Evolutionary conservation across 2,329 filamentous ascomycete genomes (phyloP), one percentile per base, ranked within the genome.

Genomic region (Hypoxylon sp.): DNA sequence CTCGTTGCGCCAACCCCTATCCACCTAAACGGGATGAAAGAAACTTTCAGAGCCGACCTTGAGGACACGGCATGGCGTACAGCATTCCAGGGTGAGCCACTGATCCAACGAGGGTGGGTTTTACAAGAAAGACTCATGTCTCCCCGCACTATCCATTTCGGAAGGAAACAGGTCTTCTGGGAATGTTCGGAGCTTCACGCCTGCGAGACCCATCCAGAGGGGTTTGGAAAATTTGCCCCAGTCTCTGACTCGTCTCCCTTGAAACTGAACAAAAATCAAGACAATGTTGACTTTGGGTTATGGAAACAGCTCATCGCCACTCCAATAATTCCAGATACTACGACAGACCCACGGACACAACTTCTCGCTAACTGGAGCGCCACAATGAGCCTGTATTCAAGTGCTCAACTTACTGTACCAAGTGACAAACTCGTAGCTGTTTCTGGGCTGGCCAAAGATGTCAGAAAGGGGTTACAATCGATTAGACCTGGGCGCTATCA

Each of bases 161-260:
- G 61, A 21, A 59, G 21, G 2, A 60, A 41, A 29, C 61, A 64
- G 27, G 61, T 64, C 1, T 64, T 50, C 46, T 64, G 61, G 61
- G 61, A 64, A 30, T 64, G 61, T 29, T 19, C 41, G 12, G 55
- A 60, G n/a, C 8, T 21, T 12, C 50, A 64, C 14, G 61, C 61
- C 7, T 64, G 61, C 21, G 61, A 64, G 23, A 64, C 61, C 3
- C 56, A 61, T 23, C 57, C 57, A 1, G 11, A 16, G 23, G 57
- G 57, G 6, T 61, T 61, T 21, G 16, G n/a, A 6, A 29, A 30
- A 25, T 50, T 50, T 14, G 2, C 25, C 11, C 46, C 32, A 23
- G 3, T 19, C 30, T 29, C 16, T 27, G 30, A 30, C 21, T 57
- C 11, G 3, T 29, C 39, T 16, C 12, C 14, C 7, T 14, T n/a